phyloP scores from a whole-genome alignment of 768 basidiomycete genomes.

The Mycena belliarum region DNA sequence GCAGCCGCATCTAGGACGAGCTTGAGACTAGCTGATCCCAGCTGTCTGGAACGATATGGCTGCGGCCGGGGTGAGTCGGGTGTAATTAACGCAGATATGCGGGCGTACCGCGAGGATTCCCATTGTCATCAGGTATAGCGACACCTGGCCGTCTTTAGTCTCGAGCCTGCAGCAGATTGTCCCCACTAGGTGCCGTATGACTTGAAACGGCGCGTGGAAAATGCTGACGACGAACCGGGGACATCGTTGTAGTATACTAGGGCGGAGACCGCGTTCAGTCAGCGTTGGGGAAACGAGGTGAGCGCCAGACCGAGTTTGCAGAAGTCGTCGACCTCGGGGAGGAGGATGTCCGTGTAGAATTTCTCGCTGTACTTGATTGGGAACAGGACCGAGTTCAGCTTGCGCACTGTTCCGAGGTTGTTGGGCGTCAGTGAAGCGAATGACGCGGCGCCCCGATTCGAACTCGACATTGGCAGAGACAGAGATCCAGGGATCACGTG shows the following conservation, averaged over 20 bases:
- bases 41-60: slow-evolving; percentile 82
- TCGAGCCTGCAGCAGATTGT: slow-evolving; percentile 87
- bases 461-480: background rate
- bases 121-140: slow-evolving; percentile 89
- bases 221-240: slow-evolving; percentile 40
- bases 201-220: slow-evolving; percentile 17
- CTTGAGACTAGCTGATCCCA: slow-evolving; percentile 75
- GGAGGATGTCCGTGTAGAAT: slow-evolving; percentile 81
- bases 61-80: slow-evolving; percentile 32
- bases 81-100: slow-evolving; percentile 2
- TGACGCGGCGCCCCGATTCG: slow-evolving; percentile 37
- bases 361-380: slow-evolving; percentile 85
- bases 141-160: slow-evolving; percentile 53
- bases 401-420: slow-evolving; percentile 80
- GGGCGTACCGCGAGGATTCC: slow-evolving; percentile 79
- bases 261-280: background rate
- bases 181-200: slow-evolving; percentile 45
- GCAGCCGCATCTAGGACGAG: slow-evolving; percentile 66
- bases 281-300: slow-evolving; percentile 17
- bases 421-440: slow-evolving; percentile 77
- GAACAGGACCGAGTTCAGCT: slow-evolving; percentile 66
- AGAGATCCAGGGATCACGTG: background rate
- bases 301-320: slow-evolving; percentile 77
- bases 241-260: slow-evolving; percentile 92
- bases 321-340: slow-evolving; percentile 79